A percentile compares a stretch with the other conserved stretches of the same genome.
These are phyloP conservation scores for Thraustotheca clavata DNA, from an alignment of 352 stramenopile species.

Conservation along the genomic window DNA sequence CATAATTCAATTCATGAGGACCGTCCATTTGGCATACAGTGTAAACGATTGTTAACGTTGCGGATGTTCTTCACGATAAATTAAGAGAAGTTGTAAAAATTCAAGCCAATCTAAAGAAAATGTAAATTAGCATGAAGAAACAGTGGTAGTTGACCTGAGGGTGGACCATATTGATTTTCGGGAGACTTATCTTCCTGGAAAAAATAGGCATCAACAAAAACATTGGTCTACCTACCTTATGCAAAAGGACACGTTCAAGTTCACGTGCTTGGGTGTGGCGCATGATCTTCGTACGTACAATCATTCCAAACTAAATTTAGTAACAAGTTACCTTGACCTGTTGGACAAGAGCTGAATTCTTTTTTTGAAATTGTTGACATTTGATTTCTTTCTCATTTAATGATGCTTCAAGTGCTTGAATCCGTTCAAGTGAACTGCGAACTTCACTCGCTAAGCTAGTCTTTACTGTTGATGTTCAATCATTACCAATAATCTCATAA, in stretches of 20 bases:
- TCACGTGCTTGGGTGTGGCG: constrained; percentile 14
- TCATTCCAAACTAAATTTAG: too few species aligned
- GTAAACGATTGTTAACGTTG: neutral
- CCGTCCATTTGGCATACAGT: neutral
- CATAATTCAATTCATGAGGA: neutral
- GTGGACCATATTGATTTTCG: too few species aligned
- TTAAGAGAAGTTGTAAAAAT: neutral
- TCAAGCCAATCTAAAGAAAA: neutral
- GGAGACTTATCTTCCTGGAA: neutral
- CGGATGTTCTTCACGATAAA: neutral
- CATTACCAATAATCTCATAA: neutral
- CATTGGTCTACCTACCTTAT: neutral
- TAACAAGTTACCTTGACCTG: neutral
- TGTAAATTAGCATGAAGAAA: too few species aligned
- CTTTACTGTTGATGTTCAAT: neutral
- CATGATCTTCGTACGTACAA: constrained; percentile 16
- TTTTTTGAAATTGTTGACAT: neutral
- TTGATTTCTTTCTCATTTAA: neutral
- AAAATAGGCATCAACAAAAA: neutral
- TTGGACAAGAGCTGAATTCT: neutral
- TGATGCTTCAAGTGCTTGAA: neutral
- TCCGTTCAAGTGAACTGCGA: neutral
- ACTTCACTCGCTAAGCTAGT: neutral
- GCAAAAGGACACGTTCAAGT: neutral
- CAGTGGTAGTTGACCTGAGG: too few species aligned